Base-by-base conservation (phyloP, 139 green algal species). In the Coccomyxa sp. region DNA sequence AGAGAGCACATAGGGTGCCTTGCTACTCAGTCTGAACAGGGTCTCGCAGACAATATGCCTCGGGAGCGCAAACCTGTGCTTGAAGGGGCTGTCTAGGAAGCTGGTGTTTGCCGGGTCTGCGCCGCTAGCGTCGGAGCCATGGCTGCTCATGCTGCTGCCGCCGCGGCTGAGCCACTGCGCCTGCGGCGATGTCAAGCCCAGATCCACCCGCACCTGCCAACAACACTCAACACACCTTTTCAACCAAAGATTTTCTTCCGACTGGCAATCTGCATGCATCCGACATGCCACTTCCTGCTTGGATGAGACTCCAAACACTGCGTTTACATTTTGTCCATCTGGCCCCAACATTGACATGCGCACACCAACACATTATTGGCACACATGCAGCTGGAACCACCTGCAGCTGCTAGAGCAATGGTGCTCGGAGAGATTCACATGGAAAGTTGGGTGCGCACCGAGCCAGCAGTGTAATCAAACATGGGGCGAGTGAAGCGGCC, bases 131-230 rank as follows among this genome's bases (percentile, higher is more conserved):
- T 11, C 63, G 63, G 18, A 38, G 71, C 21, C n/a, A 1, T 32
- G 28, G 27, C 12, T 66, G 79, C 79, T 75, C 32, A 51, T n/a
- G 38, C 77, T 25, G 28, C 30, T 77, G 57, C 28, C 60, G 18
- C 79, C 45, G 23, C n/a, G 12, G n/a, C 28, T 63, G 60, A 76
- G 27, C 79, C 31, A 58, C 79, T 82, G 60, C 79, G 30, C 60
- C 21, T 86, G 77, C 9, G 79, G 86, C 14, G 88, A 92, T n/a
- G 84, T 92, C 80, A 93, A 81, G 13, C 90, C 90, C 76, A 92
- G 82, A 66, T 93, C 90, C 32, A 90, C 67, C 13, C 89, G 85
- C 13, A 88, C 63, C 63, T 71, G 21, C 63, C 18, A 25, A 21
- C 63, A 71, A 21, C 60, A 71, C 63, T 71, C 9, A 11, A 15